phyloP scores from a whole-genome alignment of 345 rosid species.

The Excoecaria agallocha region DNA sequence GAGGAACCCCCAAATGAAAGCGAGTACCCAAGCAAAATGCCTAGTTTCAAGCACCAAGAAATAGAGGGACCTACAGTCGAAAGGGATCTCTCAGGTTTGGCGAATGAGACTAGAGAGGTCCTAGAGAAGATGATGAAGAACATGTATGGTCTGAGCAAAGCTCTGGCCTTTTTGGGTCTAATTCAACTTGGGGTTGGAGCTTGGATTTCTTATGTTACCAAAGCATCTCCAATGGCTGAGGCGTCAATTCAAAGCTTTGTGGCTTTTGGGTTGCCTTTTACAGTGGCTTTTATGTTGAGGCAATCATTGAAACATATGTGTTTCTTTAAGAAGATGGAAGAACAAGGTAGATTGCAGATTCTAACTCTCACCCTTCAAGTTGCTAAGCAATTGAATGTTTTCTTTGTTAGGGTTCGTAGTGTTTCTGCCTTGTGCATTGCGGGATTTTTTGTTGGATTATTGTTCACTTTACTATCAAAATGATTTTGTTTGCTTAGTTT shows the following conservation, averaged over 20 bases:
- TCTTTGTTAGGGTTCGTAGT: constrained; percentile 59
- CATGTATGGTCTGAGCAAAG: constrained; percentile 58
- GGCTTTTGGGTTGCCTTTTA: constrained; percentile 79
- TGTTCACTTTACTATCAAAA: constrained; percentile 41
- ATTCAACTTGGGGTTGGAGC: constrained; percentile 69
- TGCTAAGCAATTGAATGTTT: constrained; percentile 61
- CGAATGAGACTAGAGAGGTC: constrained; percentile 70
- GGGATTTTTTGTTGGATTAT: constrained; percentile 45
- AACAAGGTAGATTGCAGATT: constrained; percentile 81
- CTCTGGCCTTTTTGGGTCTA: constrained; percentile 56
- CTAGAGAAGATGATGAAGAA: constrained; percentile 77
- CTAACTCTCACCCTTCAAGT: constrained; percentile 72
- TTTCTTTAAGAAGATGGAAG: constrained; percentile 91
- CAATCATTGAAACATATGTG: constrained; percentile 75
- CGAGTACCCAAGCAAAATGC: constrained; percentile 46
- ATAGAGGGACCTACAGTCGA: constrained; percentile 93
- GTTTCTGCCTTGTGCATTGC: constrained; percentile 51
- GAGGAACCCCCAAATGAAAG: constrained; percentile 22
- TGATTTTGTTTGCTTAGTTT: constrained; percentile 11
- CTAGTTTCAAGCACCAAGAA: constrained; percentile 83
- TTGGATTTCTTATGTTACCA: constrained; percentile 51
- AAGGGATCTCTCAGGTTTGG: constrained; percentile 71
- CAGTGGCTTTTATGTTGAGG: constrained; percentile 76
- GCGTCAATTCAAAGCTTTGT: constrained; percentile 60
- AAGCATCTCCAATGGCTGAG: constrained; percentile 44